phyloP scores from a whole-genome alignment of 2,329 filamentous ascomycete genomes.

The Ophiostoma sp. region DNA sequence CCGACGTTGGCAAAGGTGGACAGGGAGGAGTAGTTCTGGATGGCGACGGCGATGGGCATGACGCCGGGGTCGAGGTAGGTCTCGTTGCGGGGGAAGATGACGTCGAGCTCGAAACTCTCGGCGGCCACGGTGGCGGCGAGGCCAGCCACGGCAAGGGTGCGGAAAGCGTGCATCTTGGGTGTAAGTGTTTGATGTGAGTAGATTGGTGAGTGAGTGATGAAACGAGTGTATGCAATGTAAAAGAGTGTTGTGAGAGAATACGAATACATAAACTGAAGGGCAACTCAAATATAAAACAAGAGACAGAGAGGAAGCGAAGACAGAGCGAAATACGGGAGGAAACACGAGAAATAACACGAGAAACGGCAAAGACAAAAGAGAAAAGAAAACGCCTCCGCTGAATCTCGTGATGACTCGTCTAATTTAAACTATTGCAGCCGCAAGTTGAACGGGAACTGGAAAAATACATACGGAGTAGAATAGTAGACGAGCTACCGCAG shows the following conservation, averaged over 20 bases:
- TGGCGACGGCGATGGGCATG: constrained; percentile 21
- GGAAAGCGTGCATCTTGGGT: constrained; percentile 1
- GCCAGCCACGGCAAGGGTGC: constrained; percentile 7
- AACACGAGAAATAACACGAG: background rate
- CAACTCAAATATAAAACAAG: background rate
- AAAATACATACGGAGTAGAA: too few relatives aligned
- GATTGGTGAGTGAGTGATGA: background rate
- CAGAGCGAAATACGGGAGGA: too few relatives aligned
- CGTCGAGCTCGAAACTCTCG: constrained; percentile 19
- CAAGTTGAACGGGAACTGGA: background rate
- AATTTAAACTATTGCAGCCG: background rate
- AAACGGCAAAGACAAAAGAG: background rate
- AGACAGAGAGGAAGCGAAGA: background rate
- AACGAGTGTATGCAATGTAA: background rate
- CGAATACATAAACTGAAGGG: too few relatives aligned
- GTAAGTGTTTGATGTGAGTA: background rate
- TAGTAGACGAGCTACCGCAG: background rate
- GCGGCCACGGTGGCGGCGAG: constrained; percentile 8
- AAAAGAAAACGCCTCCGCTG: background rate
- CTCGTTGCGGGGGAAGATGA: constrained; percentile 26
- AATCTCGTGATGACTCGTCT: constrained; percentile 9
- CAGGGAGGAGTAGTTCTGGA: constrained; percentile 18
- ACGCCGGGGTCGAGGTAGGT: constrained; percentile 22
- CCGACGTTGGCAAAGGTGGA: background rate
- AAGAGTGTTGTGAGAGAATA: too few relatives aligned